Conservation (phyloP, 2,329 filamentous ascomycete genomes). For the Fusarium sp. region DNA sequence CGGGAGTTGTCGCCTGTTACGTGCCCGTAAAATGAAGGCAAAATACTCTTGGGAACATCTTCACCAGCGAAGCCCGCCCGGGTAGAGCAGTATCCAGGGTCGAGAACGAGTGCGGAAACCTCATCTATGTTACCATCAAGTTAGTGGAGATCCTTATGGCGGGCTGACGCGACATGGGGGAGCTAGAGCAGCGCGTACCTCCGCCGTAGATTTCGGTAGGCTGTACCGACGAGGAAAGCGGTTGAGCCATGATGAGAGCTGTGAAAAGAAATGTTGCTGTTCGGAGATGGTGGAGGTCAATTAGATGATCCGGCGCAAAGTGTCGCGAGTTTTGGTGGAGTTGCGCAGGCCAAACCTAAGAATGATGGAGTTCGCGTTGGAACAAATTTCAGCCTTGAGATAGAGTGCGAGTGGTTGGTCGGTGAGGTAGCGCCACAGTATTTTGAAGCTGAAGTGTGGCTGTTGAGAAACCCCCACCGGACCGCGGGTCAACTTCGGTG, state of each 20-base stretch:
- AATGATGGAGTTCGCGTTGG: constrained; percentile 43
- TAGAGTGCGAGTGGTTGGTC: constrained; percentile 42
- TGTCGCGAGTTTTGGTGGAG: constrained; percentile 42
- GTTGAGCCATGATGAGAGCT: constrained; percentile 61
- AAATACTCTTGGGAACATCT: constrained; percentile 93
- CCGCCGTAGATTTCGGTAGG: constrained; percentile 73
- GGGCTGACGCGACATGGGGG: constrained; percentile 33
- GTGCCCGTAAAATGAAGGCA: constrained; percentile 88
- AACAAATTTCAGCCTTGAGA: constrained; percentile 50
- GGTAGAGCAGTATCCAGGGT: constrained; percentile 90
- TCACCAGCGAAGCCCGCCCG: constrained; percentile 98
- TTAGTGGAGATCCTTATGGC: constrained; percentile 32
- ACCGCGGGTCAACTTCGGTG: constrained; percentile 40
- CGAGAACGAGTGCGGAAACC: constrained; percentile 95
- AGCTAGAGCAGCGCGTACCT: constrained; percentile 56
- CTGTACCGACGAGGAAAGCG: constrained; percentile 65
- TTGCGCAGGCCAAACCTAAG: constrained; percentile 35
- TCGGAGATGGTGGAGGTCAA: constrained; percentile 34
- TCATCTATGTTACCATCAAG: constrained; percentile 73
- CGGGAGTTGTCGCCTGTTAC: constrained; percentile 59
- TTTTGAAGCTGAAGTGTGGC: constrained; percentile 32
- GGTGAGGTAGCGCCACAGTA: constrained; percentile 18
- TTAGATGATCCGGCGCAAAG: constrained; percentile 44
- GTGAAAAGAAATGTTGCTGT: constrained; percentile 5
- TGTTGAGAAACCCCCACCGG: background rate